These are phyloP conservation scores for Hydrangea macrophylla DNA, from an alignment of 148 eudicot genomes.

Conservation along the genomic window DNA sequence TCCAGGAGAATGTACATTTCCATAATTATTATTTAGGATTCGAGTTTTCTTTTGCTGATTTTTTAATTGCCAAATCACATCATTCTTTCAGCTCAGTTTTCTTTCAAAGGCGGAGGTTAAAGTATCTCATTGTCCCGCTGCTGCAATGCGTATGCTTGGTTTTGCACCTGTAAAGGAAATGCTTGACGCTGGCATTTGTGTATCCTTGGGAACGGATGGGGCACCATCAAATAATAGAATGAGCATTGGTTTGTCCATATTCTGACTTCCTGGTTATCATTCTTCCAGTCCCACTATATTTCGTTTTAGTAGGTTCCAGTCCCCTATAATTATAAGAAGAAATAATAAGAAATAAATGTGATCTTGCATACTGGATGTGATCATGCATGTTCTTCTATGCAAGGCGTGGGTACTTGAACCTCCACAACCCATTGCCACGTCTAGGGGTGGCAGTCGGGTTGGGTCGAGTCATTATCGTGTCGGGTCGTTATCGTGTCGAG, in stretches of 20 bases:
- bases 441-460: too few relatives aligned
- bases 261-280: conserved; percentile 7
- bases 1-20: not conserved
- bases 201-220: conserved; percentile 94
- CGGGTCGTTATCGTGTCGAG: too few relatives aligned
- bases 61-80: conserved; percentile 6
- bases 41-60: not conserved
- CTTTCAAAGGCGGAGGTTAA: conserved; percentile 74
- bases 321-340: too few relatives aligned
- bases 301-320: too few relatives aligned
- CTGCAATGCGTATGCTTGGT: conserved; percentile 97
- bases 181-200: conserved; percentile 76
- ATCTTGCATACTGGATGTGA: not conserved
- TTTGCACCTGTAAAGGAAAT: conserved; percentile 89
- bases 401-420: not conserved
- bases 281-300: not conserved
- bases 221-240: conserved; percentile 95
- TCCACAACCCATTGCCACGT: too few relatives aligned
- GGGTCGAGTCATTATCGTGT: too few relatives aligned
- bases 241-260: conserved; percentile 71
- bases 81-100: conserved; percentile 50
- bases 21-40: not conserved
- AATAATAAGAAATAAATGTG: too few relatives aligned
- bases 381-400: not conserved
- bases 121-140: conserved; percentile 96